A percentile compares a stretch with the other conserved stretches of the same genome.
Evolutionary conservation across 2,329 filamentous ascomycete species (phyloP).

Genomic region (Pseudofabraea citricarpa): DNA sequence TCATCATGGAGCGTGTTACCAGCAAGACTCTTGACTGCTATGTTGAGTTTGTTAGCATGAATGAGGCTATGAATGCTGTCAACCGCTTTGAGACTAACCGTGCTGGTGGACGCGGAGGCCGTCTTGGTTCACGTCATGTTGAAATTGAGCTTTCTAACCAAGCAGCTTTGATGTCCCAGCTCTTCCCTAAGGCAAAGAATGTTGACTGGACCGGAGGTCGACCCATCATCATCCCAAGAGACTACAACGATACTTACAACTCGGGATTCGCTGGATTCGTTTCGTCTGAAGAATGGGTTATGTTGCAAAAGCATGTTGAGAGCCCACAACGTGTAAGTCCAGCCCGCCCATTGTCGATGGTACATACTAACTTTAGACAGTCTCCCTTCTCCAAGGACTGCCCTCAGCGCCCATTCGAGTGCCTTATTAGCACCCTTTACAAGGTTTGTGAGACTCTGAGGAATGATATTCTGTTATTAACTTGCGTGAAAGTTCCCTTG

Average conservation of each 20-base stretch:
- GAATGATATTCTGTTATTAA: no score
- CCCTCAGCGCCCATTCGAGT: constrained; percentile 61
- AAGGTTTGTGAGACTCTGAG: constrained; percentile 26
- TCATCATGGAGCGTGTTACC: constrained; percentile 60
- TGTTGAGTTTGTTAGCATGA: constrained; percentile 49
- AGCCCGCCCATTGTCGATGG: constrained; percentile 5
- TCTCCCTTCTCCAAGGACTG: constrained; percentile 56
- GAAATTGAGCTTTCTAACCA: constrained; percentile 54
- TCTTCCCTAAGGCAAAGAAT: constrained; percentile 55
- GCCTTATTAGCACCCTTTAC: constrained; percentile 52
- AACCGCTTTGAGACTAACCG: constrained; percentile 39
- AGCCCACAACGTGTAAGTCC: constrained; percentile 54
- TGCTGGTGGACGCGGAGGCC: constrained; percentile 33
- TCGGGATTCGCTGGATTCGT: constrained; percentile 57
- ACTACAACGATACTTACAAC: constrained; percentile 31
- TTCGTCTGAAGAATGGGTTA: constrained; percentile 56
- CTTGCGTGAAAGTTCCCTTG: constrained; percentile 58
- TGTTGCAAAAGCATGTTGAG: constrained; percentile 61
- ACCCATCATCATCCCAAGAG: constrained; percentile 36
- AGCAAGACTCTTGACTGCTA: constrained; percentile 59
- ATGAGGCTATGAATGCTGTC: constrained; percentile 50
- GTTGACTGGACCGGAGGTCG: constrained; percentile 47
- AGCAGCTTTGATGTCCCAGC: constrained; percentile 51
- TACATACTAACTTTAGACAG: constrained; percentile 28
- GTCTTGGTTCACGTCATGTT: constrained; percentile 53